Evolutionary conservation across 2,329 filamentous ascomycete species (phyloP), one percentile per base, ranked within the genome.

Genomic region (Botrytis sinoallii): DNA sequence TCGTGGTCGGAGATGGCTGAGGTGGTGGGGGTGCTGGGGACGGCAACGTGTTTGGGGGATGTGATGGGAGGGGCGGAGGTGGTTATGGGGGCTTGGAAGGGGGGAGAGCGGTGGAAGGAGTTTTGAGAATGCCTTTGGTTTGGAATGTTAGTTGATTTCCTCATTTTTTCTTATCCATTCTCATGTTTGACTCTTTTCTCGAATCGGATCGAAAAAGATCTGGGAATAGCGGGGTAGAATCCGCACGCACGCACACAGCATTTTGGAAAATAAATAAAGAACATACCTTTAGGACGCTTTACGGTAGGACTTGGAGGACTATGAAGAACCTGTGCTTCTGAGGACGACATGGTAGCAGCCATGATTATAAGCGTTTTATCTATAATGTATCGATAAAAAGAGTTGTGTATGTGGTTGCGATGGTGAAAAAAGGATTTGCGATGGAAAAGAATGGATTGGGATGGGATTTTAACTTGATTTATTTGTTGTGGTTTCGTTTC

Each of bases 41-140:
- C 69, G 75, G 79, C 38, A 81, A 80, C 44, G 12, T 75, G 77
- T 29, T 76, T 44, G 66, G 76, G 76, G 1, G 77, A 75, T 6
- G 73, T 59, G 20, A 74, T 70, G 75, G 79, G 81, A 79, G 79
- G 87, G 78, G 82, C 88, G 78, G 83, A 87, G 75, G 82, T 83
- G 66, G 82, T 78, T 71, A 80, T 78, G 32, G 82, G 82, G 32
- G 83, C 81, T 76, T 82, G 83, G 25, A 84, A 82, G 35, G 83
- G 80, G 46, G 87, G 86, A 32, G 90, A 88, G 44, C 89, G 88
- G 74, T 87, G 91, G 75, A 88, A 93, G 67, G 93, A 91, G 85
- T 97, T 97, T 98, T 98, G 79, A 98, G 89, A 79, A 98, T 98
- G 78, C 95, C 95, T 98, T 78, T 29, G 48, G 63, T 70, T 70